Percentiles rank a stretch among this genome's conserved stretches.
Conservation (phyloP, 2,329 filamentous ascomycete genomes). For the Shiraia bambusicola region DNA sequence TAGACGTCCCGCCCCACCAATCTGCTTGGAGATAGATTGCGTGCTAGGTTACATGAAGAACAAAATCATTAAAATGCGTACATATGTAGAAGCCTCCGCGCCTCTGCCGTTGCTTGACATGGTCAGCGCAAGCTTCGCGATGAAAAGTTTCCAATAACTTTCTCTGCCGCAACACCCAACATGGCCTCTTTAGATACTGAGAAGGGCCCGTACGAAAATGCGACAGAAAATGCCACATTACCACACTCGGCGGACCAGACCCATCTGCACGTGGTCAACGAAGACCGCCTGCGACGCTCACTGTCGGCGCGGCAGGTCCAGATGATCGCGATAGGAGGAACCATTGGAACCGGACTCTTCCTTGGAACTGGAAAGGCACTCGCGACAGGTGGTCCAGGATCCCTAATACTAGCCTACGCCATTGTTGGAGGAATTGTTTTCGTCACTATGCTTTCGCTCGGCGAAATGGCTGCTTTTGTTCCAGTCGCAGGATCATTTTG, state of each 20-base stretch:
- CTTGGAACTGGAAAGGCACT: conserved; percentile 59
- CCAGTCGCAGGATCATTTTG: conserved; percentile 38
- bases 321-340: conserved; percentile 63
- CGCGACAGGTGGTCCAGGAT: conserved; percentile 46
- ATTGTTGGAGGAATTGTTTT: conserved; percentile 36
- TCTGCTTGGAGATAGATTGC: conserved; percentile 18
- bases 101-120: conserved; percentile 7
- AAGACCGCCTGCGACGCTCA: conserved; percentile 27
- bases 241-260: conserved; percentile 13
- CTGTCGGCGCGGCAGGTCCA: conserved; percentile 54
- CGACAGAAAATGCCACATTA: conserved; percentile 1
- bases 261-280: conserved; percentile 19
- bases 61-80: not conserved
- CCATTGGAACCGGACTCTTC: conserved; percentile 63
- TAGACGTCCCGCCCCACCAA: conserved; percentile 11
- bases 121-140: conserved; percentile 19
- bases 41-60: conserved; percentile 20
- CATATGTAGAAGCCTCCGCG: not conserved
- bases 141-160: conserved; percentile 23
- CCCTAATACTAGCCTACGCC: conserved; percentile 42
- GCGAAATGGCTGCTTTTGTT: conserved; percentile 43
- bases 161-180: not conserved
- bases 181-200: conserved; percentile 19
- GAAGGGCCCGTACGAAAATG: conserved; percentile 15
- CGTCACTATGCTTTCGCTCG: conserved; percentile 40